A percentile compares a stretch with the other conserved stretches of the same genome.
Conservation (phyloP, 768 basidiomycete genomes). For the Termitomyces sp. region DNA sequence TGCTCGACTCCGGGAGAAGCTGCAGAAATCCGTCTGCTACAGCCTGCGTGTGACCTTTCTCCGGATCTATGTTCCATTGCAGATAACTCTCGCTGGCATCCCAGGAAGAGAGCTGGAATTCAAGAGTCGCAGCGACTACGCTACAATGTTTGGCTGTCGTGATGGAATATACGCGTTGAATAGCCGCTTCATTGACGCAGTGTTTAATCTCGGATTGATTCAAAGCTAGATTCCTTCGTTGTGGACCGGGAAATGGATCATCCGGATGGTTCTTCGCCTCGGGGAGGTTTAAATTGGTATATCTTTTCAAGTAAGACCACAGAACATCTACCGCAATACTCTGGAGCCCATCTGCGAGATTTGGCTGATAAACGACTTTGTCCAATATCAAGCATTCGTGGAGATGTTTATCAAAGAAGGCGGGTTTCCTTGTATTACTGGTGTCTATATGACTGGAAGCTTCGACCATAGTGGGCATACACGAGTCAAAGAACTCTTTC, state of each 20-base stretch:
- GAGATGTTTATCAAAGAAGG: slow-evolving; percentile 7
- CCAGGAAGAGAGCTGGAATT: not conserved
- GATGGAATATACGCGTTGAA: not conserved
- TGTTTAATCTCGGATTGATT: not conserved
- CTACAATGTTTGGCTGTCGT: not conserved
- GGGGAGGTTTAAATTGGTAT: not conserved
- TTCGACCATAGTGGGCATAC: not conserved
- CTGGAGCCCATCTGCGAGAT: not conserved
- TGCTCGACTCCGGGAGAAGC: not conserved
- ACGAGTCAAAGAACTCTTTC: not conserved
- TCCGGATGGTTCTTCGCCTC: not conserved
- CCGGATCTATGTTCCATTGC: not conserved
- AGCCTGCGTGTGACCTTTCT: not conserved
- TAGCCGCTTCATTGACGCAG: not conserved
- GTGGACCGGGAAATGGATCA: not conserved
- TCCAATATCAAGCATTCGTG: not conserved
- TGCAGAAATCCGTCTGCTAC: not conserved
- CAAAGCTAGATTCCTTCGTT: not conserved
- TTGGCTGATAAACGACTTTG: slow-evolving; percentile 2
- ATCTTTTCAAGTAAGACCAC: not conserved
- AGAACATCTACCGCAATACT: not conserved
- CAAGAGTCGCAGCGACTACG: slow-evolving; percentile 2
- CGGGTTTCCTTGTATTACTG: not conserved
- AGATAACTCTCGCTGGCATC: not conserved
- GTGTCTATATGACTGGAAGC: not conserved